phyloP scores from a whole-genome alignment of 176 grass and related monocot genomes.

The Olyra latifolia region DNA sequence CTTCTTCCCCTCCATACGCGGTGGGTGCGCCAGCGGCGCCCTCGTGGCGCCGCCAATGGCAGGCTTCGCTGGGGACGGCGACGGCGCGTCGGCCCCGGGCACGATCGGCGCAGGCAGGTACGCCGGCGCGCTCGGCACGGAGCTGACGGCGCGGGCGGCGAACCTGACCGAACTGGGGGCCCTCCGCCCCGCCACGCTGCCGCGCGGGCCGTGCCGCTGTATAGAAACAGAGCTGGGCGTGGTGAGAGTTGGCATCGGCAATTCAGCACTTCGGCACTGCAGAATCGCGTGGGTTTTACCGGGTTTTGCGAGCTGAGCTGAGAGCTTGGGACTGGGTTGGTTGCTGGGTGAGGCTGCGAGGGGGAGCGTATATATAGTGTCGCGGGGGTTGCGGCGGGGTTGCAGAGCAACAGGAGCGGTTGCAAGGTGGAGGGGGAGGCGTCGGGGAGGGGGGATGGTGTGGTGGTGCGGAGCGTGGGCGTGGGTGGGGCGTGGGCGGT shows the following conservation, averaged over 20 bases:
- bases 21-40: background rate
- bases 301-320: background rate
- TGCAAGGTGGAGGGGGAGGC: background rate
- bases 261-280: background rate
- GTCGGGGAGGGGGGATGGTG: background rate
- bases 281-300: background rate
- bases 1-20: background rate
- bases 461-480: background rate
- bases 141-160: constrained; percentile 34
- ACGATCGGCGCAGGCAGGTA: background rate
- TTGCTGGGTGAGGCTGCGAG: background rate
- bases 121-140: background rate
- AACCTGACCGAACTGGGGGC: constrained; percentile 24
- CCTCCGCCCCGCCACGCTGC: background rate
- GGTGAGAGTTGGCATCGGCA: constrained; percentile 35
- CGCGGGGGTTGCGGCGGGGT: background rate
- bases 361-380: constrained; percentile 52
- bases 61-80: background rate
- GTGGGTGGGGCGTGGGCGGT: constrained; percentile 24
- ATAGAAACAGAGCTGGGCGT: constrained; percentile 33
- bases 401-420: background rate
- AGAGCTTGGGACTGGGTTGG: background rate
- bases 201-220: constrained; percentile 21
- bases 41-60: constrained; percentile 40
- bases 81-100: background rate